phyloP scores from a whole-genome alignment of 768 basidiomycete species.

The Nidula microcarpa region DNA sequence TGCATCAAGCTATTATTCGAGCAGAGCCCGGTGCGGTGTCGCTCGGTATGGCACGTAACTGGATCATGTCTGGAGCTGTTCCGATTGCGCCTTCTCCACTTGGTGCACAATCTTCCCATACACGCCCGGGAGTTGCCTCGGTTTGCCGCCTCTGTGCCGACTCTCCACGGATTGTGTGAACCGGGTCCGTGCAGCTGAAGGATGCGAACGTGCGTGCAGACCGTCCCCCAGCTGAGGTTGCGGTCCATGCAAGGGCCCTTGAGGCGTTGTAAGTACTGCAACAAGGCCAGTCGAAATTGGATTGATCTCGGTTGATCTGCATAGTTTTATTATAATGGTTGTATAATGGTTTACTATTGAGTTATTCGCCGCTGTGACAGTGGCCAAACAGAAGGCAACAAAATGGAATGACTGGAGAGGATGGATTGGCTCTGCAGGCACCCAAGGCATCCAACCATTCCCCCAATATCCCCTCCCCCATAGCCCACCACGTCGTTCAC shows the following conservation, averaged over 20 bases:
- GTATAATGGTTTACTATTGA: no score
- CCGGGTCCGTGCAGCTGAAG: slow-evolving; percentile 1
- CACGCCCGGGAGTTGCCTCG: background rate
- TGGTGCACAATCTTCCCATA: background rate
- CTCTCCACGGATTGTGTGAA: slow-evolving; percentile 1
- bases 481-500: slow-evolving; percentile 53
- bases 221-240: background rate
- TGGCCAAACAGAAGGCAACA: slow-evolving; percentile 33
- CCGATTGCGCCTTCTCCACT: no score
- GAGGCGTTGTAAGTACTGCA: no score
- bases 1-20: no score
- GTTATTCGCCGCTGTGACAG: no score
- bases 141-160: slow-evolving; percentile 1
- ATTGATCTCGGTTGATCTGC: no score
- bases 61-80: no score
- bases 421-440: slow-evolving; percentile 36
- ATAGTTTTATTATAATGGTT: no score
- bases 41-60: no score
- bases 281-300: no score
- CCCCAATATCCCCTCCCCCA: slow-evolving; percentile 22
- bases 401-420: slow-evolving; percentile 22
- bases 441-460: slow-evolving; percentile 29
- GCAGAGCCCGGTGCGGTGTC: no score
- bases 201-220: background rate
- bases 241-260: no score